Evolutionary conservation across 768 basidiomycete genomes (phyloP), one percentile per base, ranked within the genome.

Genomic region (Cystobasidiopsis lactophilus): DNA sequence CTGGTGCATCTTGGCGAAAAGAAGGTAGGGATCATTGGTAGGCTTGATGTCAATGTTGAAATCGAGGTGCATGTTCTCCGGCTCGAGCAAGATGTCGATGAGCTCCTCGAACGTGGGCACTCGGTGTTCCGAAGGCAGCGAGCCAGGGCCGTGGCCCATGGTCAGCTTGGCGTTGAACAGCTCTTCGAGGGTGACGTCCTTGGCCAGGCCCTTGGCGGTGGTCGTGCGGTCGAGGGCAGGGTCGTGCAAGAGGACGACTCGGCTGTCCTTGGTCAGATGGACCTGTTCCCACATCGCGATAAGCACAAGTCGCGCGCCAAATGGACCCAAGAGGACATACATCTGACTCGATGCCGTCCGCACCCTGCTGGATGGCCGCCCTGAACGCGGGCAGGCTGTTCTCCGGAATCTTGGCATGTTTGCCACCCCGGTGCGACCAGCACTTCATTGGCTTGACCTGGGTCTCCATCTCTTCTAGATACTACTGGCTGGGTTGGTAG

Each of bases 311-410:
- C 5, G 37, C 21, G 9, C 31, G 30, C 24, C 11, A 9, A 21
- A 19, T 27, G 24, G 23, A 23, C 23, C n/a, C 14, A 35, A 27
- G 10, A 23, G 10, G 3, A 3, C n/a, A 21, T 19, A 31, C 44
- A 69, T 89, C 88, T 67, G 84, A 88, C 75, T 95, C 88, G 62
- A 95, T 89, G 61, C 76, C 86, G 65, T 95, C 85, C 46, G 84
- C 79, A 57, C 89, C 89, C 70, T 88, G 85, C 47, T 78, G 78
- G 58, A 88, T 84, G 66, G 89, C 86, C 59, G 81, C 82, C 65
- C 84, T 78, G 69, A 95, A 95, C 70, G 84, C 86, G 41, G 83
- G 82, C 58, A 86, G 75, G 45, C 85, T 89, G 70, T 95, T 95
- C 69, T 95, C 89, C 5, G 85, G 83, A 67, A 75, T 84, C 23